These are phyloP conservation scores for Yamadazyma blattariae DNA, from an alignment of 1,139 yeast genomes.

Conservation along the genomic window DNA sequence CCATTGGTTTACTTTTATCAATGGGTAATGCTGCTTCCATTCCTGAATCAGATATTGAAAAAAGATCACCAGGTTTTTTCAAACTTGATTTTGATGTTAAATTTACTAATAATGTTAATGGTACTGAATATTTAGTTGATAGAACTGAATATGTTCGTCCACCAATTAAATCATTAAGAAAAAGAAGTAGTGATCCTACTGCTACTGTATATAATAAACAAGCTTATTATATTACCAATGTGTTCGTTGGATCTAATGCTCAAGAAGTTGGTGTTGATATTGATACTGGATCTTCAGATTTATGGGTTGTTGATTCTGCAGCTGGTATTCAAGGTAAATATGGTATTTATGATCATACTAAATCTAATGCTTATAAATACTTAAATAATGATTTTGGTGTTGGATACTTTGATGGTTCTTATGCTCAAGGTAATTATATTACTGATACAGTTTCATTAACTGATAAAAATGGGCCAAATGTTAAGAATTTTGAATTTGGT, in stretches of 20 bases:
- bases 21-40: no score
- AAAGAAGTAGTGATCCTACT: no score
- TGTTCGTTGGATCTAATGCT: slow-evolving; percentile 30
- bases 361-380: slow-evolving; percentile 5
- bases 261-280: slow-evolving; percentile 29
- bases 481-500: slow-evolving; percentile 7
- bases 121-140: no score
- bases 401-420: slow-evolving; percentile 6
- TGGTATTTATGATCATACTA: slow-evolving; percentile 8
- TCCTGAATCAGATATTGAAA: no score
- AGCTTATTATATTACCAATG: slow-evolving; percentile 44
- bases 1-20: no score
- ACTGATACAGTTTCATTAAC: slow-evolving; percentile 6
- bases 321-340: neutral
- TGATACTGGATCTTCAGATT: slow-evolving; percentile 45
- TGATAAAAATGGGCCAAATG: slow-evolving; percentile 4
- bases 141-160: no score
- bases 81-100: no score
- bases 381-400: slow-evolving; percentile 1
- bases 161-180: no score
- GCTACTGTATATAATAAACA: no score
- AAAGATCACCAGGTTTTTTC: no score
- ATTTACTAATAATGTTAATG: no score
- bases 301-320: slow-evolving; percentile 27
- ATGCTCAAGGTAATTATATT: slow-evolving; percentile 8